phyloP scores from a whole-genome alignment of 2,329 filamentous ascomycete genomes.

The Tolypocladium guangdongense region DNA sequence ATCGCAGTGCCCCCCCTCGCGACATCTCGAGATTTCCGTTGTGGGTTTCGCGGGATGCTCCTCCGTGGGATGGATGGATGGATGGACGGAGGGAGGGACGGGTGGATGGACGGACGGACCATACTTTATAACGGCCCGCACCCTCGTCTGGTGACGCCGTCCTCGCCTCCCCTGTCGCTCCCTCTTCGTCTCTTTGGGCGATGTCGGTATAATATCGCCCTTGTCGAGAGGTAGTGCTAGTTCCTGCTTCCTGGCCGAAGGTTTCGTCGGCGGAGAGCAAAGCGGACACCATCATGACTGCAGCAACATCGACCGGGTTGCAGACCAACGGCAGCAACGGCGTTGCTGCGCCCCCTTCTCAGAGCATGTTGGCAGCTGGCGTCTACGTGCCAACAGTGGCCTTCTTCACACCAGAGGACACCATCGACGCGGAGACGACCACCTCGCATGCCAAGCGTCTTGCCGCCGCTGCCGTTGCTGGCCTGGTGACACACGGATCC shows the following conservation, averaged over 20 bases:
- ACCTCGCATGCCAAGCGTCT: slow-evolving; percentile 45
- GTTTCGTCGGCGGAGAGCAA: neutral
- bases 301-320: slow-evolving; percentile 1
- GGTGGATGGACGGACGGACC: neutral
- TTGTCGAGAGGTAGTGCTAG: neutral
- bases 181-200: neutral
- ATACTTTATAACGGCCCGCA: neutral
- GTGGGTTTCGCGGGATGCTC: neutral
- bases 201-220: neutral
- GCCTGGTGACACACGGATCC: slow-evolving; percentile 58
- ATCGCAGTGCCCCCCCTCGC: neutral
- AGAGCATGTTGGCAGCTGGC: slow-evolving; percentile 19
- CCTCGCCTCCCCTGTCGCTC: neutral
- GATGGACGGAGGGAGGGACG: slow-evolving; percentile 1
- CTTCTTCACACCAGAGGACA: slow-evolving; percentile 46
- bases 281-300: slow-evolving; percentile 4
- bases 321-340: slow-evolving; percentile 1
- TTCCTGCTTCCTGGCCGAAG: neutral
- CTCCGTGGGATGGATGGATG: slow-evolving; percentile 1
- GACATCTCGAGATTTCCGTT: neutral
- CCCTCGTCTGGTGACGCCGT: neutral
- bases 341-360: neutral
- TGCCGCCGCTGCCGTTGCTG: slow-evolving; percentile 51
- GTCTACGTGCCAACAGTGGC: slow-evolving; percentile 54
- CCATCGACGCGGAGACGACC: slow-evolving; percentile 41